Evolutionary conservation across 2,329 filamentous ascomycete species (phyloP).

Genomic region (Botrytis fragariae): DNA sequence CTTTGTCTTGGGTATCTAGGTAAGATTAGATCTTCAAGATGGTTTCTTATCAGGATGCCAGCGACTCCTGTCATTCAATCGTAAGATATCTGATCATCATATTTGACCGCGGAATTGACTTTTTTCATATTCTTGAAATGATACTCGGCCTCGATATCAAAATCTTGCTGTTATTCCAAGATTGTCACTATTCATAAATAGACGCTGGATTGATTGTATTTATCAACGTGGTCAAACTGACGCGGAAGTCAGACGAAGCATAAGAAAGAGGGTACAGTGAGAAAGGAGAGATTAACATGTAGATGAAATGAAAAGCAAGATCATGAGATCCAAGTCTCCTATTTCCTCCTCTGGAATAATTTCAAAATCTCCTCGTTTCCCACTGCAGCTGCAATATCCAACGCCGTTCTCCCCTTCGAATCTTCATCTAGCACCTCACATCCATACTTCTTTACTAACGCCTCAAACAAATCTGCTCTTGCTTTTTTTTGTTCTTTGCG

Average conservation of each 20-base stretch:
- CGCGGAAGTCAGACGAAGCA: not conserved
- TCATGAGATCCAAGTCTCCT: not conserved
- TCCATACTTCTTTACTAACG: not conserved
- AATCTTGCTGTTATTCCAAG: not conserved
- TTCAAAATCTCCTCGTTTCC: not conserved
- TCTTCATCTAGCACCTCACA: constrained; percentile 8
- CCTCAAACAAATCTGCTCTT: not conserved
- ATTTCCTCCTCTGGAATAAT: not conserved
- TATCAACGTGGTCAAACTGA: not conserved
- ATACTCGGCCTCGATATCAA: not conserved
- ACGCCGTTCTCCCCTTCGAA: not conserved
- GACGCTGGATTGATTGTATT: not conserved
- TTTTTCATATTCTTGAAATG: not conserved
- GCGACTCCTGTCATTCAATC: not conserved
- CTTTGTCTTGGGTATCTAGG: not conserved
- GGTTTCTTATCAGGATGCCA: not conserved
- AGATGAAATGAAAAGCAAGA: not conserved
- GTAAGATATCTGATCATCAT: not conserved
- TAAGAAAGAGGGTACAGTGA: not conserved
- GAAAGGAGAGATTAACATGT: not conserved
- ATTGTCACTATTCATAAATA: not conserved
- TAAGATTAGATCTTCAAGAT: not conserved
- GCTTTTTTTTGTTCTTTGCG: too few species aligned
- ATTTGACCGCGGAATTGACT: not conserved
- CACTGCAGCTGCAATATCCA: constrained; percentile 12